These are phyloP conservation scores for Globisporangium echinulatum DNA, from an alignment of 352 stramenopile species.

Conservation along the genomic window DNA sequence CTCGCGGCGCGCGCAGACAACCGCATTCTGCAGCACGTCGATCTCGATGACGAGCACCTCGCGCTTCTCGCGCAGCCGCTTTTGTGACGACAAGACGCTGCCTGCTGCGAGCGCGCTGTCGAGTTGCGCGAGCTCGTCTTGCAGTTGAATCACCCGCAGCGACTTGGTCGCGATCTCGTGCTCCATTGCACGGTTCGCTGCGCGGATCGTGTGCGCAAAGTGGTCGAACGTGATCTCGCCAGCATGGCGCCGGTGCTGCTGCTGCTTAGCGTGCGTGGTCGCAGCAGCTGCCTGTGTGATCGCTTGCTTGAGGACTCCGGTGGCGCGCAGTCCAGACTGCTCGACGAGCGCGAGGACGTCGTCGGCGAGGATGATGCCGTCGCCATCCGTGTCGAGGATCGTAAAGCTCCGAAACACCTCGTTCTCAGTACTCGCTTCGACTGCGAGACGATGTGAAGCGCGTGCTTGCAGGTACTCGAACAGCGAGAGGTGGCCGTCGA, in stretches of 20 bases:
- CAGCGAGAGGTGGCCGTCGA: constrained; percentile 47
- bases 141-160: constrained; percentile 37
- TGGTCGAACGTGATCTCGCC: constrained; percentile 68
- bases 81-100: constrained; percentile 2
- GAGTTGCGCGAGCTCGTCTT: constrained; percentile 26
- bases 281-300: constrained; percentile 38
- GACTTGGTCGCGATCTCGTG: constrained; percentile 53
- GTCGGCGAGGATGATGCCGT: constrained; percentile 42
- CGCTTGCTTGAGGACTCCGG: constrained; percentile 40
- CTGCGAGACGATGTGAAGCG: constrained; percentile 43
- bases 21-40: constrained; percentile 44
- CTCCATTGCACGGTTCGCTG: constrained; percentile 59
- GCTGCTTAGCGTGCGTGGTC: constrained; percentile 21
- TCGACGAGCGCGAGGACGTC: constrained; percentile 49
- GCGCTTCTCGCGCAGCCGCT: constrained; percentile 12
- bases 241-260: constrained; percentile 11
- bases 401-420: constrained; percentile 56
- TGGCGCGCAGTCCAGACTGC: constrained; percentile 33
- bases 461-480: constrained; percentile 53
- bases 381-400: constrained; percentile 53
- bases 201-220: constrained; percentile 48
- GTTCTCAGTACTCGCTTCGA: constrained; percentile 45
- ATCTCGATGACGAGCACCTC: constrained; percentile 43
- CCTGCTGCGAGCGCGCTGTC: background rate
- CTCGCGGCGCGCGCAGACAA: constrained; percentile 38